Evolutionary conservation across 192 early-diverging fungal species (phyloP).

Genomic region (Coemansia sp.): DNA sequence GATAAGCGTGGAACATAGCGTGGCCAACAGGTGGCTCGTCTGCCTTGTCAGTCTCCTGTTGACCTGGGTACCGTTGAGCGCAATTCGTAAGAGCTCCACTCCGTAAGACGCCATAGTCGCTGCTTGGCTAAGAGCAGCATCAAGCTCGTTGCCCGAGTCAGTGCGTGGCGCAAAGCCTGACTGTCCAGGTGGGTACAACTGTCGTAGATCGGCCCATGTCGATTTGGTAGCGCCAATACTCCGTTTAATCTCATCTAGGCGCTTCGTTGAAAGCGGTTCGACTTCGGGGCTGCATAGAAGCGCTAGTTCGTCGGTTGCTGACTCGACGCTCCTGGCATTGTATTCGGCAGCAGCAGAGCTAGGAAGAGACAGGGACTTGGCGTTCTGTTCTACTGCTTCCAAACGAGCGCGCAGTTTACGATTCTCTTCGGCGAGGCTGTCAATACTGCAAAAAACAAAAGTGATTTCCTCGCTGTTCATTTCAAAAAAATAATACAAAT

Average conservation of each 20-base stretch:
- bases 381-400: background rate
- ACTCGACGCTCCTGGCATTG: background rate
- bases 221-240: background rate
- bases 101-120: background rate
- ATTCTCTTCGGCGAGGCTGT: background rate
- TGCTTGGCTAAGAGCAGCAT: background rate
- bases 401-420: background rate
- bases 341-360: background rate
- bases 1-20: background rate
- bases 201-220: background rate
- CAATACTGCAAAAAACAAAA: background rate
- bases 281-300: background rate
- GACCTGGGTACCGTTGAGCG: background rate
- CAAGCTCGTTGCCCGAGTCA: background rate
- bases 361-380: background rate
- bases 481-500: too few species aligned
- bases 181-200: background rate
- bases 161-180: background rate
- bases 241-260: background rate
- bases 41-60: background rate
- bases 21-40: background rate
- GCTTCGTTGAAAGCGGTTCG: background rate
- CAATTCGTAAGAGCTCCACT: background rate
- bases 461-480: background rate
- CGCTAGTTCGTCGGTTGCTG: background rate